Conservation (phyloP, 116 monocot genomes). For the Cymodocea nodosa region DNA sequence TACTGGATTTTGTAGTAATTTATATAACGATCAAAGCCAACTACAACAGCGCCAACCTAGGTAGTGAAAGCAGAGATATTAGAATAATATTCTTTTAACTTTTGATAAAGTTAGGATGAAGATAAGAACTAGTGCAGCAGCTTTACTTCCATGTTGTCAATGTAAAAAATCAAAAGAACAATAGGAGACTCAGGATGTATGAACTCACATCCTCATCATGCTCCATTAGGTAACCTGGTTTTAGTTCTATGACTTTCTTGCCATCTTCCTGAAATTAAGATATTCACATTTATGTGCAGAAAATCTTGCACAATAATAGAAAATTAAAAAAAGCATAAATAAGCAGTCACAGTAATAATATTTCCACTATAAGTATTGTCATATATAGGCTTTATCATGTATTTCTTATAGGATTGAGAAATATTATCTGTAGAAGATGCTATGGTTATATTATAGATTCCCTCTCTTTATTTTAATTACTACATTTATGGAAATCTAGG, state of each 20-base stretch:
- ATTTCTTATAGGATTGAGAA: too few species aligned
- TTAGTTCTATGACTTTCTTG: conserved; percentile 81
- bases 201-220: conserved; percentile 69
- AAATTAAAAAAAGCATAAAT: neutral
- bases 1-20: conserved; percentile 99
- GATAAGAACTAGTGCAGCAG: neutral
- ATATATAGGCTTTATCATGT: too few species aligned
- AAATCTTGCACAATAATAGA: neutral
- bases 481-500: too few species aligned
- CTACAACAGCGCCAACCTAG: conserved; percentile 96
- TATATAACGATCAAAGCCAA: conserved; percentile 93
- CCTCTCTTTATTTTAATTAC: too few species aligned
- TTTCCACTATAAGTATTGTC: too few species aligned
- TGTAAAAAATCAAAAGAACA: conserved; percentile 1
- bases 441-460: too few species aligned
- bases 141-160: neutral
- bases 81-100: neutral
- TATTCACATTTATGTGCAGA: neutral
- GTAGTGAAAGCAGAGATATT: conserved; percentile 1
- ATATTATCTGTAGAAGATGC: too few species aligned
- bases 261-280: conserved; percentile 65
- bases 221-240: conserved; percentile 89
- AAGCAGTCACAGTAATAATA: too few species aligned
- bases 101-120: neutral
- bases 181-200: neutral